Percentiles rank a stretch among this genome's conserved stretches.
Conservation (phyloP, 768 basidiomycete species). For the Boletales sp. region DNA sequence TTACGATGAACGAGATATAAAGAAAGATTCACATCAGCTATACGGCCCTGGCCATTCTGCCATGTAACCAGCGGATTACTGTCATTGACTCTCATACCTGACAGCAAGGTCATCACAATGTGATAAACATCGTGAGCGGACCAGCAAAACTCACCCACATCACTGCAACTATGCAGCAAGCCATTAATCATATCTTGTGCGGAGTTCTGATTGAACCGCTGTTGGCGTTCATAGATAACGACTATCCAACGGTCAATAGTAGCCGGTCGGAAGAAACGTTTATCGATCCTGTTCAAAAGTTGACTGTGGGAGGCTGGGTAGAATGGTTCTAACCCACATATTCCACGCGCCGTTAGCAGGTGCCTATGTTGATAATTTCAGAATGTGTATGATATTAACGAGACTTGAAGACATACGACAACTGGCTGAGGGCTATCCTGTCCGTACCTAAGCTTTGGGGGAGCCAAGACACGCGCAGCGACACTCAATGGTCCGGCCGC, state of each 20-base stretch:
- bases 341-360: conserved; percentile 77
- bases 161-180: conserved; percentile 43
- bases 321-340: conserved; percentile 43
- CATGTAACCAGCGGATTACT: conserved; percentile 45
- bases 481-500: conserved; percentile 51
- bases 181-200: conserved; percentile 55
- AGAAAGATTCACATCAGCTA: conserved; percentile 38
- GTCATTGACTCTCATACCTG: conserved; percentile 58
- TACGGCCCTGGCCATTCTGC: conserved; percentile 55
- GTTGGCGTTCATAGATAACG: conserved; percentile 60
- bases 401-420: conserved; percentile 41
- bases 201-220: conserved; percentile 49
- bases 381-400: not conserved
- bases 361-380: conserved; percentile 32
- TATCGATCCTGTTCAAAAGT: conserved; percentile 54
- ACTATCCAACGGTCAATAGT: conserved; percentile 58
- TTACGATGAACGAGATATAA: not conserved
- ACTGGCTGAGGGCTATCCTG: conserved; percentile 49
- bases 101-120: not conserved
- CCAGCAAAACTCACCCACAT: conserved; percentile 52
- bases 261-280: conserved; percentile 59
- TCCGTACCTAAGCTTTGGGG: conserved; percentile 69
- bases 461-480: conserved; percentile 57
- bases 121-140: not conserved
- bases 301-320: not conserved